Evolutionary conservation across 371 early-diverging fungal species (phyloP), one percentile per base, ranked within the genome.

Genomic region (Nematocida sp.): DNA sequence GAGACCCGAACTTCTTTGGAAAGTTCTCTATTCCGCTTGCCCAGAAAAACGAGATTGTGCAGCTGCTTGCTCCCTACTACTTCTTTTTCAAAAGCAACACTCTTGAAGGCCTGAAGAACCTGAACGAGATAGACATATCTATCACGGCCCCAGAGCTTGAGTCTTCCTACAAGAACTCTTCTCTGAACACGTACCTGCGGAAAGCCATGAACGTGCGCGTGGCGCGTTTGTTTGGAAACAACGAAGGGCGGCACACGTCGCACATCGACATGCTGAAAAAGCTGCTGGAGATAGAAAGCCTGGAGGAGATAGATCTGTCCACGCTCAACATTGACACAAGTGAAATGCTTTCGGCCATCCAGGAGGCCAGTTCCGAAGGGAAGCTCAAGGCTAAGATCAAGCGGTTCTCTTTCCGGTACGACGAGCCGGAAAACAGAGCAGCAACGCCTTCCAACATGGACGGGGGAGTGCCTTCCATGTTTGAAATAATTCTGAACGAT

Each of bases 191-290:
- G 4, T 19, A n/a, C 49, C 11, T 62, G 7, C 43, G 40, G 46
- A 27, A 46, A 27, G 23, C 11, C 8, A 50, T 50, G 51, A 2
- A 34, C n/a, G 29, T 70, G 2, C 3, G 27, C 15, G 60, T 48
- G 7, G 74, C 49, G 21, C 29, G 74, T 8, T 53, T 70, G 36
- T 40, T 32, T 45, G 74, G 74, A 25, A 43, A 50, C 1, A 27
- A 23, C 52, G n/a, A 2, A 7, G 7, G 21, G 52, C 32, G 32
- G 17, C 40, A 40, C 19, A 8, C 43, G 4, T 41, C 74, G 2
- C 37, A 70, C 50, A 5, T 58, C 13, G 32, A 57, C 32, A 70
- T 70, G 74, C 52, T 70, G 31, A 57, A 70, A 31, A 70, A 70
- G 32, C 21, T 53, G 11, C 34, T 70, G n/a, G 29, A 57, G 43